Conservation (phyloP, 306 rosid genomes). For the Quercus parvula region DNA sequence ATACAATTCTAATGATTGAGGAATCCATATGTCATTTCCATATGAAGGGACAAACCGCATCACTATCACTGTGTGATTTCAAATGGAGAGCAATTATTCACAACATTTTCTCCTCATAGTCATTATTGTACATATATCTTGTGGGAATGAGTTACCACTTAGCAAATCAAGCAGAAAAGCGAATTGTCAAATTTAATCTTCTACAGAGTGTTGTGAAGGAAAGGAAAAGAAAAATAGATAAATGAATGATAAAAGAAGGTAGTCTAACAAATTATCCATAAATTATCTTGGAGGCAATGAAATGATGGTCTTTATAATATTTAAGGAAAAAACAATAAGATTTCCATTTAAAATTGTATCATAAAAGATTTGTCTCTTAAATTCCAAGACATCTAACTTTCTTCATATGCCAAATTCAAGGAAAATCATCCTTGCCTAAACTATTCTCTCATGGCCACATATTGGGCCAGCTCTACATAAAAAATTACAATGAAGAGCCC, state of each 20-base stretch:
- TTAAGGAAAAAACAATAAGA: neutral
- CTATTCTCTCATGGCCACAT: constrained; percentile 39
- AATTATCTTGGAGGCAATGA: neutral
- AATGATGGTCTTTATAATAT: neutral
- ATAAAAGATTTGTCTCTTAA: neutral
- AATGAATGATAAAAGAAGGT: neutral
- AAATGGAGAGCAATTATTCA: neutral
- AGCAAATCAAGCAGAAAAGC: neutral
- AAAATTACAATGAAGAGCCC: constrained; percentile 42
- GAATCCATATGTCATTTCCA: neutral
- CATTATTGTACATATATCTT: neutral
- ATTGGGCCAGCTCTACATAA: constrained; percentile 35
- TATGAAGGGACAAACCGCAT: neutral
- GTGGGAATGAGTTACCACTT: neutral
- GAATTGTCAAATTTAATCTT: too few species aligned
- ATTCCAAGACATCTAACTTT: neutral
- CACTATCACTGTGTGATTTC: neutral
- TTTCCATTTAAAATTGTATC: neutral
- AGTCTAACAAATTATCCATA: neutral
- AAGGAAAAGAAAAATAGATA: neutral
- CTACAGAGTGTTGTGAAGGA: neutral
- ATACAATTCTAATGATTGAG: neutral
- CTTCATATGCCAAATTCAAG: neutral
- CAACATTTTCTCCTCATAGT: neutral
- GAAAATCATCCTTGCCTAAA: constrained; percentile 27